Evolutionary conservation across 208 protist genomes (phyloP).

Genomic region (Leishmania tropica): DNA sequence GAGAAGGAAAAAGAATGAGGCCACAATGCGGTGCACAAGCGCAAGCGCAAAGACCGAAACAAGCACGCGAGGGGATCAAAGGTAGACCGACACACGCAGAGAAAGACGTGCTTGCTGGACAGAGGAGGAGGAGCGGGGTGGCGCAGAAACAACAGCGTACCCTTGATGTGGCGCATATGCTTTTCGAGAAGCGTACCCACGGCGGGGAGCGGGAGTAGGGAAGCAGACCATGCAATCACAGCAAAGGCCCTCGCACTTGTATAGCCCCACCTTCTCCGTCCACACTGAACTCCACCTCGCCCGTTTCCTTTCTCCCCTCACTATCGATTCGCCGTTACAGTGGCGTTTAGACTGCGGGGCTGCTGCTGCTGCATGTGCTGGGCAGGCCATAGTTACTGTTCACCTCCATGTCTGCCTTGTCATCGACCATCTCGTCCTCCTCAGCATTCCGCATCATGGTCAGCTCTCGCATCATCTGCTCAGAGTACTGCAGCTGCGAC

Average conservation of each 20-base stretch:
- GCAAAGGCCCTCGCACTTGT: neutral
- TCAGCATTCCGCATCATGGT: constrained; percentile 31
- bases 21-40: too few species aligned
- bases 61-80: neutral
- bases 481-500: constrained; percentile 30
- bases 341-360: neutral
- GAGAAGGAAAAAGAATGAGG: too few species aligned
- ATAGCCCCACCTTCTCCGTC: neutral
- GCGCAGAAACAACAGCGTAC: neutral
- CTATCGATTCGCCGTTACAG: neutral
- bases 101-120: neutral
- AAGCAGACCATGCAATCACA: neutral
- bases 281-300: neutral
- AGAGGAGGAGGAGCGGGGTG: neutral
- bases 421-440: constrained; percentile 12
- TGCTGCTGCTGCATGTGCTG: constrained; percentile 14
- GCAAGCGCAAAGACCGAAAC: too few species aligned
- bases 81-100: neutral
- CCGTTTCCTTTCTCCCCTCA: neutral
- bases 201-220: neutral
- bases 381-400: constrained; percentile 13
- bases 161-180: neutral
- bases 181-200: neutral
- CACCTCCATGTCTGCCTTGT: constrained; percentile 6
- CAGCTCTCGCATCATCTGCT: constrained; percentile 39